Base-by-base conservation (phyloP, 73 alveolate genomes). In the Paramecium sonneborni region DNA sequence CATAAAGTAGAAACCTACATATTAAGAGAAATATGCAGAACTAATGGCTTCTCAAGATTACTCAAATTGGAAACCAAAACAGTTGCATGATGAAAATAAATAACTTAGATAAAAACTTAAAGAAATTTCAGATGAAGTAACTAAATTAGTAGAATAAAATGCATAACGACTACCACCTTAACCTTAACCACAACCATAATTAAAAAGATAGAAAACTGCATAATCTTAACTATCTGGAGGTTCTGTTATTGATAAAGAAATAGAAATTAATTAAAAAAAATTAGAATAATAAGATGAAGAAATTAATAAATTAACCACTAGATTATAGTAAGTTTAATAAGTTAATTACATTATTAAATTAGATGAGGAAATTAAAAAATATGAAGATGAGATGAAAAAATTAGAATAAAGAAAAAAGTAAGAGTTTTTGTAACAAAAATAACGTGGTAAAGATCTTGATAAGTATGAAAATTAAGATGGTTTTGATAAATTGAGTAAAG, bases 1-100 rank as follows among this genome's bases (percentile, higher is more conserved):
- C 2, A 3, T 62, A 3, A 62, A 62, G 11, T 32, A 62, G 26
- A 62, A 62, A 2, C 84, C 84, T 10, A 62, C 84, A 0, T 62
- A 62, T 32, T 30, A 26, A 4, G 84, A 62, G 44, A 62, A 62
- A 62, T 62, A 26, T 62, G 84, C 84, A 2, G 84, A 62, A 12
- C 24, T 62, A 1, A 26, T 62, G 44, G 84, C 46, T 32, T 8
- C 0, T 0, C 12, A 30, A 26, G 84, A 62, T 26, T 62, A 62
- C 44, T 10, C 84, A 1, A 32, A 62, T 30, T 62, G 84, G 84
- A 62, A 62, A 62, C 84, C 84, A 62, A 62, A 62, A n/a, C 84
- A 62, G 52, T 62, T 62, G 44, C 44, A 62, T 9, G 84, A 62
- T 14, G 84, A 62, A 26, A 62, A 62, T 62, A 62, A 62, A 62